These are phyloP conservation scores for Fusarium sambucinum DNA, from an alignment of 2,329 filamentous ascomycete genomes.

Conservation along the genomic window DNA sequence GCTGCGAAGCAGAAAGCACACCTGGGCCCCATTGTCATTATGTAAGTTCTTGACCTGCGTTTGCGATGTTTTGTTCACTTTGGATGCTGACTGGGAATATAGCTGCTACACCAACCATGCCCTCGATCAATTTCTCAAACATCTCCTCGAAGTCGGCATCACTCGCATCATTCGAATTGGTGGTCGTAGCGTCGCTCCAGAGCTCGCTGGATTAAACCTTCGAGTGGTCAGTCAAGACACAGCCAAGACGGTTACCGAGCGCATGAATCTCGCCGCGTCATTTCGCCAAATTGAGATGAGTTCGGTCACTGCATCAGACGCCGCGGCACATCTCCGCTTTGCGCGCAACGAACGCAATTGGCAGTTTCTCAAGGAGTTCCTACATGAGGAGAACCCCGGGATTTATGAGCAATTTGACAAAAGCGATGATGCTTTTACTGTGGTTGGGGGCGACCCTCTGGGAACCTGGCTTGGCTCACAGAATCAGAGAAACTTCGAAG, in stretches of 20 bases:
- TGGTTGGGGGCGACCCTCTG: not conserved
- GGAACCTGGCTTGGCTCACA: not conserved
- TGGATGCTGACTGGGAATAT: not conserved
- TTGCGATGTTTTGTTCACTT: not conserved
- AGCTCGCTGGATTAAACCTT: conserved; percentile 18
- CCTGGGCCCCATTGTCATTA: conserved; percentile 59
- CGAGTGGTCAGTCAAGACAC: conserved; percentile 10
- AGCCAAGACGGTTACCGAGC: not conserved
- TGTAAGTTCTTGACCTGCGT: conserved; percentile 41
- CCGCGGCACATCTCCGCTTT: not conserved
- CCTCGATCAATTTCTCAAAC: conserved; percentile 67
- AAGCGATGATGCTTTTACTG: not conserved
- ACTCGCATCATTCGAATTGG: conserved; percentile 70
- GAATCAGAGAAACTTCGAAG: not conserved
- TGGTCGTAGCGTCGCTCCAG: conserved; percentile 9
- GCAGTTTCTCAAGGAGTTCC: not conserved
- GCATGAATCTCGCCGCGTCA: too few relatives aligned
- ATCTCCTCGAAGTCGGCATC: conserved; percentile 61
- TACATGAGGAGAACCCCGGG: too few relatives aligned
- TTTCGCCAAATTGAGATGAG: too few relatives aligned
- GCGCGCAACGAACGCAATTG: not conserved
- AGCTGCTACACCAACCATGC: conserved; percentile 64
- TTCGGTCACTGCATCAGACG: too few relatives aligned
- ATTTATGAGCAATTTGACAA: not conserved
- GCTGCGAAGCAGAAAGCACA: conserved; percentile 53